Evolutionary conservation across 176 grass and related monocot species (phyloP).

Genomic region (Tillandsia leiboldiana): DNA sequence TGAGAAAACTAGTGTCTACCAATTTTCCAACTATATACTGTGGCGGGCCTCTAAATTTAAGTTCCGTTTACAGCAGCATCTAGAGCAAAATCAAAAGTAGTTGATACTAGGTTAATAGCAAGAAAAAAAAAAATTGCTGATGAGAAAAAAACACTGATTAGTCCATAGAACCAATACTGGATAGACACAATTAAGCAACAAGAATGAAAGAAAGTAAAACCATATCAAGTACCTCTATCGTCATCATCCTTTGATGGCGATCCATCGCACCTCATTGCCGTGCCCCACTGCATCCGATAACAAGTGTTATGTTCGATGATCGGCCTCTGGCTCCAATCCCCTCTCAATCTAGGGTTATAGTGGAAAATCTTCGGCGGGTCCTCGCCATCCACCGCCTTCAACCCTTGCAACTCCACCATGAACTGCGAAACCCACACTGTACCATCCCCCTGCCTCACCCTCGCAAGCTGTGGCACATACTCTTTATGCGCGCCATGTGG

Average conservation of each 20-base stretch:
- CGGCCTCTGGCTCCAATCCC: slow-evolving; percentile 79
- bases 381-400: slow-evolving; percentile 70
- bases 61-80: too few species aligned
- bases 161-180: too few species aligned
- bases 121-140: too few species aligned
- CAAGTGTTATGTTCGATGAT: slow-evolving; percentile 93
- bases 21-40: too few species aligned
- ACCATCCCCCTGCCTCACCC: slow-evolving; percentile 36
- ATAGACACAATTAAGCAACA: background rate
- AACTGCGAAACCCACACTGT: slow-evolving; percentile 80
- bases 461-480: slow-evolving; percentile 52
- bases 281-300: slow-evolving; percentile 89
- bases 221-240: slow-evolving; percentile 41
- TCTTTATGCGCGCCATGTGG: slow-evolving; percentile 55
- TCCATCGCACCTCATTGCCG: slow-evolving; percentile 60
- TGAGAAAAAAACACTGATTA: too few species aligned
- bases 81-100: too few species aligned
- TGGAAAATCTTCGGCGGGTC: slow-evolving; percentile 81
- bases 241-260: slow-evolving; percentile 39
- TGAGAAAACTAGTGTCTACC: too few species aligned
- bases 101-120: too few species aligned
- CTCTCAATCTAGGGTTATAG: slow-evolving; percentile 72
- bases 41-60: too few species aligned
- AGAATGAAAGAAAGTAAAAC: background rate
- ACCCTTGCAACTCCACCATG: slow-evolving; percentile 80